Percentiles rank a stretch among this genome's conserved stretches.
phyloP scores from a whole-genome alignment of 2,329 filamentous ascomycete species.

The Fusarium odoratissimum region DNA sequence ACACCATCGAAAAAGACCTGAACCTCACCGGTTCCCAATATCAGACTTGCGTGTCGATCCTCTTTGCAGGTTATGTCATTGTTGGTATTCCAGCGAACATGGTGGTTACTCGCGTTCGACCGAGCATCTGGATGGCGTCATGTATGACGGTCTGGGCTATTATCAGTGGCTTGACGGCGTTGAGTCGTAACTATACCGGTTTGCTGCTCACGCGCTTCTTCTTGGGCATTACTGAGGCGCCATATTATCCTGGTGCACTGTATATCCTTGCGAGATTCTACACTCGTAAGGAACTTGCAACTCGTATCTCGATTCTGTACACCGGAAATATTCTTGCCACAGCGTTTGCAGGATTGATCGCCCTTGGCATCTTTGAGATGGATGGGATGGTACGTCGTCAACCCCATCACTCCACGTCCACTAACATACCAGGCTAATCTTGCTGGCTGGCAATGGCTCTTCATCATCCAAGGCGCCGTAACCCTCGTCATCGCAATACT shows the following conservation, averaged over 20 bases:
- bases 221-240: constrained; percentile 54
- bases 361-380: constrained; percentile 53
- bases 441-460: constrained; percentile 57
- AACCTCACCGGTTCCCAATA: constrained; percentile 43
- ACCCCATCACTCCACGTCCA: accelerated
- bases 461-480: constrained; percentile 72
- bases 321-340: constrained; percentile 52
- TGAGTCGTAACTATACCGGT: constrained; percentile 59
- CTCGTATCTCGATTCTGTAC: constrained; percentile 58
- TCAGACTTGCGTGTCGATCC: constrained; percentile 45
- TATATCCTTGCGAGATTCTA: constrained; percentile 65
- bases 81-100: constrained; percentile 57
- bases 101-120: constrained; percentile 56
- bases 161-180: constrained; percentile 59
- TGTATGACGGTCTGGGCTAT: constrained; percentile 61
- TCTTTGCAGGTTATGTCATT: constrained; percentile 58
- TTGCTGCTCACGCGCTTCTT: constrained; percentile 60
- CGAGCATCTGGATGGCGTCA: constrained; percentile 53
- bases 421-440: constrained; percentile 19
- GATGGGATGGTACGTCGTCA: constrained; percentile 28
- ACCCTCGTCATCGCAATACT: constrained; percentile 40
- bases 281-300: constrained; percentile 60
- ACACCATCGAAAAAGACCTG: constrained; percentile 45
- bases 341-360: constrained; percentile 57
- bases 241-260: constrained; percentile 51